A percentile compares a stretch with the other conserved stretches of the same genome.
Evolutionary conservation across 306 rosid genomes (phyloP).

Genomic region (Canavalia ensiformis): DNA sequence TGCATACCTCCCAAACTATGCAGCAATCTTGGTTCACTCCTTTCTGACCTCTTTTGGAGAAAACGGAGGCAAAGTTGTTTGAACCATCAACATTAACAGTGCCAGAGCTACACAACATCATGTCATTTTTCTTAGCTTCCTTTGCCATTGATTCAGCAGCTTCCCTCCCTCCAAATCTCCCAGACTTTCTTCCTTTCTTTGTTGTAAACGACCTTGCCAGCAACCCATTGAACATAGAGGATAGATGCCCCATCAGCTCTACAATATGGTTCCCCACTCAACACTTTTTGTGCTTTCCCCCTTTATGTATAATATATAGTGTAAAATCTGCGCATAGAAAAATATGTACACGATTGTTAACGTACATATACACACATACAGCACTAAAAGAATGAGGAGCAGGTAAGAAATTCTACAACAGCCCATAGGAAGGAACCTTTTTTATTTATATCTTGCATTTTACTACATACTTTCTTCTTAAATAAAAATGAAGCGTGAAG

Average conservation of each 20-base stretch:
- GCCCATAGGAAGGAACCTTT: constrained; percentile 46
- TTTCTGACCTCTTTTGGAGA: constrained; percentile 82
- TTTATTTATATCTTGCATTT: constrained; percentile 30
- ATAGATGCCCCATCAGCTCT: constrained; percentile 71
- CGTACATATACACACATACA: background rate
- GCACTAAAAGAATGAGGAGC: constrained; percentile 48
- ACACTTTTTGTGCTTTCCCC: constrained; percentile 13
- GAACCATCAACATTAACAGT: constrained; percentile 67
- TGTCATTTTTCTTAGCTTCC: constrained; percentile 80
- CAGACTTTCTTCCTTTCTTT: constrained; percentile 63
- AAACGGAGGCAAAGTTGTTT: constrained; percentile 79
- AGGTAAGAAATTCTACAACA: constrained; percentile 49
- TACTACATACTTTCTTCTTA: constrained; percentile 43
- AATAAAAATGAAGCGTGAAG: constrained; percentile 50
- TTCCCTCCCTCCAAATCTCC: constrained; percentile 63
- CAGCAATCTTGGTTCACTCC: constrained; percentile 96
- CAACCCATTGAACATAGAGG: constrained; percentile 80
- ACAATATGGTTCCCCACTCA: constrained; percentile 28
- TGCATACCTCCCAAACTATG: constrained; percentile 94
- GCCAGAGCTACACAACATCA: constrained; percentile 70
- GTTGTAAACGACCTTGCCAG: constrained; percentile 65
- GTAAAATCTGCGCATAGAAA: constrained; percentile 52
- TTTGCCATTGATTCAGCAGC: constrained; percentile 82
- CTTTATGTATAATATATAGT: constrained; percentile 1
- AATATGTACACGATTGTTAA: background rate